Conservation (phyloP, 1,139 yeast genomes). For the Diutina pseudorugosa region DNA sequence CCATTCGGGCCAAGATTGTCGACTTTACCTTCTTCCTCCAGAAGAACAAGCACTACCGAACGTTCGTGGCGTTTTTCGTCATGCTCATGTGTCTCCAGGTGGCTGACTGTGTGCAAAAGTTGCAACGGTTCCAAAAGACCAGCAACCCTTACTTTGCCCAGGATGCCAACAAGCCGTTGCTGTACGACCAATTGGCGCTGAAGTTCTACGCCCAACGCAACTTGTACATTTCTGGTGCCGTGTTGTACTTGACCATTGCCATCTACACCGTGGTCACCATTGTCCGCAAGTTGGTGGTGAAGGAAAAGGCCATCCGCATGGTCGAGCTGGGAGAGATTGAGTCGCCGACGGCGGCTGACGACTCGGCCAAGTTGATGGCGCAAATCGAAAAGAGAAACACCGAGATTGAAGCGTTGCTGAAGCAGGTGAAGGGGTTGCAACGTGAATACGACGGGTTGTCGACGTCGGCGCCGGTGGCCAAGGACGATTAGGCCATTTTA, state of each 20-base stretch:
- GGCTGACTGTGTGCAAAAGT: constrained; percentile 43
- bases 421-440: constrained; percentile 44
- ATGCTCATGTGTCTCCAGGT: constrained; percentile 42
- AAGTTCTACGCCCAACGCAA: constrained; percentile 64
- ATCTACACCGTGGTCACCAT: constrained; percentile 46
- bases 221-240: constrained; percentile 60
- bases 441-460: constrained; percentile 36
- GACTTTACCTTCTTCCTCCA: constrained; percentile 19
- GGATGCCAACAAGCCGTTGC: constrained; percentile 11
- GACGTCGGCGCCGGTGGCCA: constrained; percentile 4
- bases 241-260: constrained; percentile 46
- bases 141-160: constrained; percentile 17
- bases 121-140: constrained; percentile 17
- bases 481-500: background rate
- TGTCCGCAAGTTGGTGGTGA: constrained; percentile 44
- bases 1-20: constrained; percentile 36
- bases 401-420: constrained; percentile 35
- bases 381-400: constrained; percentile 43
- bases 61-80: constrained; percentile 34
- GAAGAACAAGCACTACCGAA: constrained; percentile 33
- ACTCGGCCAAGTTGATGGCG: constrained; percentile 36
- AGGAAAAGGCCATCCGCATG: constrained; percentile 19
- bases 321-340: constrained; percentile 22
- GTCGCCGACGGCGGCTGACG: constrained; percentile 20
- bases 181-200: constrained; percentile 32